Evolutionary conservation across 1,284 basidiomycete species (phyloP).

Genomic region (Rhodotorula sp.): DNA sequence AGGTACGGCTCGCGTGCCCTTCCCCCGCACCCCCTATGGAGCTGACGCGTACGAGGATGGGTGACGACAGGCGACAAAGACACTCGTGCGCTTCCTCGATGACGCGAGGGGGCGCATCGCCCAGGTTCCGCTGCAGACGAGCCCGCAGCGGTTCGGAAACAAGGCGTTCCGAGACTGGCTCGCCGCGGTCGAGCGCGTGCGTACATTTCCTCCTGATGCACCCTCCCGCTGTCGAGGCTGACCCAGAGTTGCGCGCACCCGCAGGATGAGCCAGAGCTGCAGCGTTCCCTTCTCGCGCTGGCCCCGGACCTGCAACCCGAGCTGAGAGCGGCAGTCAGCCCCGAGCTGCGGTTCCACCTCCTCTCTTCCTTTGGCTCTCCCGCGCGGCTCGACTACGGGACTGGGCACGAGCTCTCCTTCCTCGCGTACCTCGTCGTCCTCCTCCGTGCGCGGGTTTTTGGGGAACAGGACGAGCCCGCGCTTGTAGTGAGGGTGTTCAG

Average conservation of each 20-base stretch:
- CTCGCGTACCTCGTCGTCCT: conserved; percentile 73
- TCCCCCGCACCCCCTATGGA: neutral
- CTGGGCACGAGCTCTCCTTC: conserved; percentile 91
- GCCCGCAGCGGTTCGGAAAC: conserved; percentile 92
- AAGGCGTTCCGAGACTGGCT: conserved; percentile 89
- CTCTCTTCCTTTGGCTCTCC: conserved; percentile 87
- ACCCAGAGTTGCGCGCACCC: neutral
- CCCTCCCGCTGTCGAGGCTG: no score
- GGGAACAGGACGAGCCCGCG: conserved; percentile 50
- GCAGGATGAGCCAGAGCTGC: neutral
- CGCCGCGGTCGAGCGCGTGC: conserved; percentile 71
- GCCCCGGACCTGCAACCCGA: conserved; percentile 58
- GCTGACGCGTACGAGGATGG: no score
- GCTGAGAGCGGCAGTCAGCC: conserved; percentile 57
- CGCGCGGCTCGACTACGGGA: conserved; percentile 91
- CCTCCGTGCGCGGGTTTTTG: conserved; percentile 45
- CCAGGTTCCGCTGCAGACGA: conserved; percentile 74
- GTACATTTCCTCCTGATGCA: conserved; percentile 32
- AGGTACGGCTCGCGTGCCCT: conserved; percentile 35
- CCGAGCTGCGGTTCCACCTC: conserved; percentile 72
- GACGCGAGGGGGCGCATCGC: conserved; percentile 76
- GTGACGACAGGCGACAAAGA: conserved; percentile 56
- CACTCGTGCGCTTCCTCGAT: conserved; percentile 65
- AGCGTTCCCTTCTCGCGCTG: neutral
- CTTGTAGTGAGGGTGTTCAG: conserved; percentile 61